Percentiles rank a stretch among this genome's conserved stretches.
Conservation (phyloP, 371 early-diverging fungal species). For the Lichtheimia hyalospora region DNA sequence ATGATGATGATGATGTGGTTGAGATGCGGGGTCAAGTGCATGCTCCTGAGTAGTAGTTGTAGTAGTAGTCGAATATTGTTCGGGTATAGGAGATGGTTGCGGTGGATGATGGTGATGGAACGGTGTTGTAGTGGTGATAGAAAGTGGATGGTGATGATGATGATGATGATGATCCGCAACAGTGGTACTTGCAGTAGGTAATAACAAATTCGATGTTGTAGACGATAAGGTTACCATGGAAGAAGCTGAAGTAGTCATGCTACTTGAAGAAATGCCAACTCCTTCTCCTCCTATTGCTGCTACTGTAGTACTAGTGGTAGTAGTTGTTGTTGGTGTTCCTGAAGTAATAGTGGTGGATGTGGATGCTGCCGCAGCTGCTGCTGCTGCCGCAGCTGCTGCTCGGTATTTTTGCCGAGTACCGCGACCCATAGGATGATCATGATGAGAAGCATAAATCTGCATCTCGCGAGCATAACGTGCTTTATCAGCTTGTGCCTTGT, state of each 20-base stretch:
- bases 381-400: constrained; percentile 18
- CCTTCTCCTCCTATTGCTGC: no score
- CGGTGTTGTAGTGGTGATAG: background rate
- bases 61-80: background rate
- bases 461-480: constrained; percentile 75
- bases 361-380: constrained; percentile 15
- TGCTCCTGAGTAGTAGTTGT: background rate
- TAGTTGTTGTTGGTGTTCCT: no score
- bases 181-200: background rate
- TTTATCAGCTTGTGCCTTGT: constrained; percentile 70
- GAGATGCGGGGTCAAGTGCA: background rate
- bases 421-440: constrained; percentile 43
- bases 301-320: no score
- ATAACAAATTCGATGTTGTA: constrained; percentile 2
- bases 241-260: background rate
- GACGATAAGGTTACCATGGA: background rate
- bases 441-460: constrained; percentile 58
- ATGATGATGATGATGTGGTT: background rate
- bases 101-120: background rate
- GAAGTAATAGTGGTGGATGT: background rate
- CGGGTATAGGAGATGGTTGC: constrained; percentile 1
- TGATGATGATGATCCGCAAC: background rate
- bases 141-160: no score
- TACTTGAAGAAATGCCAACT: background rate
- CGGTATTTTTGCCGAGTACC: constrained; percentile 52